Percentiles rank a stretch among this genome's conserved stretches.
Evolutionary conservation across 1,284 basidiomycete genomes (phyloP).

Genomic region (Ganoderma sp.): DNA sequence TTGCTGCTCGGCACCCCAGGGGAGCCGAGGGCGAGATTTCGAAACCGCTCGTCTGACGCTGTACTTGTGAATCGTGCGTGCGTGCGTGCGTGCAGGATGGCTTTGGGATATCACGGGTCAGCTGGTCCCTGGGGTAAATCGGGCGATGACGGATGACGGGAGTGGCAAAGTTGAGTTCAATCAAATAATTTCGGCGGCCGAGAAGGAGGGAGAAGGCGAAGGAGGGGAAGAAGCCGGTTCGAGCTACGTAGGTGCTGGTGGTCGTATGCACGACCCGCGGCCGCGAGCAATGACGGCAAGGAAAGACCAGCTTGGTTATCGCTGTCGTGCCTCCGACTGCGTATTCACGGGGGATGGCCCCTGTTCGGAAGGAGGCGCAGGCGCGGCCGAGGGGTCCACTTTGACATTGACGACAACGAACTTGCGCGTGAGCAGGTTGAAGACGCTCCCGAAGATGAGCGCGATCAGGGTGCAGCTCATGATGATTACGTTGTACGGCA

Average conservation of each 20-base stretch:
- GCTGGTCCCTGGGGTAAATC: slow-evolving; percentile 4
- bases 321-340: neutral
- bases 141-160: neutral
- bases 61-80: neutral
- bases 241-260: neutral
- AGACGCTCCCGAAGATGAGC: slow-evolving; percentile 91
- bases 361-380: neutral
- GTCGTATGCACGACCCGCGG: neutral
- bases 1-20: slow-evolving; percentile 17
- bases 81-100: slow-evolving; percentile 3
- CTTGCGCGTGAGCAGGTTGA: slow-evolving; percentile 85
- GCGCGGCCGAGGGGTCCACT: slow-evolving; percentile 20
- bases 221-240: neutral
- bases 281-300: neutral
- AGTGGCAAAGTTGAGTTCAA: slow-evolving; percentile 7
- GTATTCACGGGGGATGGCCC: neutral
- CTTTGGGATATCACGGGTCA: slow-evolving; percentile 5
- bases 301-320: neutral
- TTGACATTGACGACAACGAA: slow-evolving; percentile 64
- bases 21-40: slow-evolving; percentile 1
- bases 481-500: slow-evolving; percentile 99
- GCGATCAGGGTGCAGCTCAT: slow-evolving; percentile 92
- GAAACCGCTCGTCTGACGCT: neutral
- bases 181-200: slow-evolving; percentile 3
- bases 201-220: neutral